Conservation (phyloP, 169 alveolate genomes). For the Plasmodium sp. region DNA sequence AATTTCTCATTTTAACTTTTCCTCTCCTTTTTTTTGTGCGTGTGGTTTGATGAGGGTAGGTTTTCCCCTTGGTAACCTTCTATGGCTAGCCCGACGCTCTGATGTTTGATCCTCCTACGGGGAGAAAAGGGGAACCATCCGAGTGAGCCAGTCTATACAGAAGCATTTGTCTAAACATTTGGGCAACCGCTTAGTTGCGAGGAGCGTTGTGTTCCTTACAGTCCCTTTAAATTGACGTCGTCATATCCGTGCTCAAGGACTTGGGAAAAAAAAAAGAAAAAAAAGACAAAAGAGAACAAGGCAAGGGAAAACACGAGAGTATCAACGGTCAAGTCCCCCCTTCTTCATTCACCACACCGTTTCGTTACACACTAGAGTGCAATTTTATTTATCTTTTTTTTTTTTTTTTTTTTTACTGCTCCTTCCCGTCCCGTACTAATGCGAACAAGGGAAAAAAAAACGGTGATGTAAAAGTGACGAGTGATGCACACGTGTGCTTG, state of each 20-base stretch:
- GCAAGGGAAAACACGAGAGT: neutral
- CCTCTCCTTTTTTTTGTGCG: neutral
- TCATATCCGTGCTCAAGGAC: conserved; percentile 83
- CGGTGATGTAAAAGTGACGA: neutral
- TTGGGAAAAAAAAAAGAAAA: conserved; percentile 24
- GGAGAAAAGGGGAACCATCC: neutral
- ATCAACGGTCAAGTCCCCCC: neutral
- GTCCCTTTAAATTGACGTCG: conserved; percentile 79
- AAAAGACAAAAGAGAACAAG: neutral
- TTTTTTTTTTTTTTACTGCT: conserved; percentile 15
- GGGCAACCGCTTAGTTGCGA: neutral
- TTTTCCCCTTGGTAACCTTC: conserved; percentile 76
- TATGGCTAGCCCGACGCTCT: conserved; percentile 91
- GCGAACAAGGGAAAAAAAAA: neutral
- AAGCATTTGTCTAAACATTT: neutral
- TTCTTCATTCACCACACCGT: neutral
- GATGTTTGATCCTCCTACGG: conserved; percentile 85
- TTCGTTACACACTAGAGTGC: neutral
- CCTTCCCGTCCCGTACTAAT: conserved; percentile 65
- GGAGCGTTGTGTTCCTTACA: conserved; percentile 61
- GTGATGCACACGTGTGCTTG: neutral
- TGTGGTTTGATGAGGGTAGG: neutral
- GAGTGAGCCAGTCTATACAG: neutral
- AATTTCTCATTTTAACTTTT: no score
- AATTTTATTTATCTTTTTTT: neutral